Evolutionary conservation across 2,329 filamentous ascomycete species (phyloP).

Genomic region (Venturia effusa): DNA sequence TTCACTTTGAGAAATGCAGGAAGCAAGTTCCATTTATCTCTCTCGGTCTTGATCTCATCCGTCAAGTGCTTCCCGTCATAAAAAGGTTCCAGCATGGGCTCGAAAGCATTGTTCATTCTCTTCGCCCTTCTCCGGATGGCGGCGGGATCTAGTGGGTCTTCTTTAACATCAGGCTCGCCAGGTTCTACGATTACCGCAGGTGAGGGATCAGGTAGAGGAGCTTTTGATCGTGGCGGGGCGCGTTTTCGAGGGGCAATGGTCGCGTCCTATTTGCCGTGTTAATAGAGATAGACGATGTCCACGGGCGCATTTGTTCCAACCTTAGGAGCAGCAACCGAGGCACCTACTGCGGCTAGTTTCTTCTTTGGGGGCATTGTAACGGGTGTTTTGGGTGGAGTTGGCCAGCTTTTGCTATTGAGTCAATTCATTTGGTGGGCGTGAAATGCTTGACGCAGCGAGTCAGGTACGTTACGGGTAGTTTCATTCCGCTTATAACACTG

Average conservation of each 20-base stretch:
- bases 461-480: not conserved
- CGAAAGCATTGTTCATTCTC: slow-evolving; percentile 39
- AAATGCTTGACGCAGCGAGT: not conserved
- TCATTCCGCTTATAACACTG: not conserved
- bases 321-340: slow-evolving; percentile 3
- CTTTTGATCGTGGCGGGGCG: slow-evolving; percentile 5
- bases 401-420: not conserved
- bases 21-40: slow-evolving; percentile 94
- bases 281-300: not conserved
- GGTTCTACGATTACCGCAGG: slow-evolving; percentile 12
- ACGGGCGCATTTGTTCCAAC: slow-evolving; percentile 5
- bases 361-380: not conserved
- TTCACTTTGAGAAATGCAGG: slow-evolving; percentile 98
- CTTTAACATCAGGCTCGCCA: slow-evolving; percentile 2
- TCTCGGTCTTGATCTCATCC: slow-evolving; percentile 57
- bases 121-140: slow-evolving; percentile 11
- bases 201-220: slow-evolving; percentile 2
- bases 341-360: not conserved
- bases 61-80: slow-evolving; percentile 58
- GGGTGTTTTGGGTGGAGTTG: not conserved
- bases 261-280: not conserved
- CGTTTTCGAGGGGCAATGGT: slow-evolving; percentile 10
- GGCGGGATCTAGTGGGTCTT: slow-evolving; percentile 10
- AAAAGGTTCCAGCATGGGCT: slow-evolving; percentile 57
- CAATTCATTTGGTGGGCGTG: not conserved